A percentile compares a stretch with the other conserved stretches of the same genome.
Evolutionary conservation across 371 early-diverging fungal genomes (phyloP).

Genomic region (Thermomucor indicae-seudaticae): DNA sequence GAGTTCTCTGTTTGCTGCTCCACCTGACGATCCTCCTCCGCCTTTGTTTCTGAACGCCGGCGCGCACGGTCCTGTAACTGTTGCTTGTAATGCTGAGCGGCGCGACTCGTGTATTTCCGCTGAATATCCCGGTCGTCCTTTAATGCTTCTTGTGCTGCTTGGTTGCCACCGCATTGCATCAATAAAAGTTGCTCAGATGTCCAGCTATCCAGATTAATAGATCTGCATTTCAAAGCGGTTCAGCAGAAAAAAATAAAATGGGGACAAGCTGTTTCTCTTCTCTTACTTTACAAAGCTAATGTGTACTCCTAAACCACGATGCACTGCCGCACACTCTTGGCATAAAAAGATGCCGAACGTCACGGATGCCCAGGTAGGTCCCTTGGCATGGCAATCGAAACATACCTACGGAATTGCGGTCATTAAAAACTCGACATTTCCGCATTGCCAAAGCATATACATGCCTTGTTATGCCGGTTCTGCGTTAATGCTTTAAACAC

Average conservation of each 20-base stretch:
- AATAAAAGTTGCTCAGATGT: conserved; percentile 82
- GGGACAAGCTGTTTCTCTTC: neutral
- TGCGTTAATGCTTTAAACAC: conserved; percentile 66
- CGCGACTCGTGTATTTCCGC: conserved; percentile 74
- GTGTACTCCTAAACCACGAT: conserved; percentile 93
- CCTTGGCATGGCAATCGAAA: conserved; percentile 94
- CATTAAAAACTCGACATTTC: neutral
- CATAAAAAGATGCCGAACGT: conserved; percentile 97
- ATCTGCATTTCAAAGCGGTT: conserved; percentile 41
- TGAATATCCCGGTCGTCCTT: conserved; percentile 61
- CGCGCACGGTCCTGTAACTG: conserved; percentile 33
- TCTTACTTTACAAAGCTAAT: conserved; percentile 92
- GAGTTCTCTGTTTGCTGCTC: neutral
- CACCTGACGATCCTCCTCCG: no score
- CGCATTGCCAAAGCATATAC: neutral
- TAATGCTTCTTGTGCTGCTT: conserved; percentile 70
- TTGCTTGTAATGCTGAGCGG: conserved; percentile 78
- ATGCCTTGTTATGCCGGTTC: conserved; percentile 75
- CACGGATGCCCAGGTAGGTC: conserved; percentile 96
- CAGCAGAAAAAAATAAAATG: neutral
- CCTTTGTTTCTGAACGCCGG: neutral
- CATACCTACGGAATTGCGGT: conserved; percentile 58
- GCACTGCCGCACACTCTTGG: conserved; percentile 95
- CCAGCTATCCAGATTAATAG: conserved; percentile 87
- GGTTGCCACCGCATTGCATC: conserved; percentile 86